Conservation (phyloP, 495 filamentous ascomycete species). For the Usnea hakonensis region DNA sequence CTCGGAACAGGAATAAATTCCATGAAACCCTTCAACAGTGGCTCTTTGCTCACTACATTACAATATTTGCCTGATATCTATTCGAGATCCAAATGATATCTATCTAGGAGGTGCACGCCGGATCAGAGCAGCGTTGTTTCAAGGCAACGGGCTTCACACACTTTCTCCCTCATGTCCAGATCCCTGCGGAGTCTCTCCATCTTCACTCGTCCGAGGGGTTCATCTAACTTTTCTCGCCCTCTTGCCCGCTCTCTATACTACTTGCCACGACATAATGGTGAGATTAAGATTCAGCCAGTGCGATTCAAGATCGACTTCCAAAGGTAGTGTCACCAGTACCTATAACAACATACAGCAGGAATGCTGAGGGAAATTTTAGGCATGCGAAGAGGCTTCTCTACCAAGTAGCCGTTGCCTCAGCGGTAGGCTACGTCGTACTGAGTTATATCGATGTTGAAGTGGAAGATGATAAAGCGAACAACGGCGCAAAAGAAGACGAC, state of each 20-base stretch:
- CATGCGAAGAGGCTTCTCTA: neutral
- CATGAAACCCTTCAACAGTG: neutral
- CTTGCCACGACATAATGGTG: slow-evolving; percentile 11
- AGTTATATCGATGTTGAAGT: slow-evolving; percentile 7
- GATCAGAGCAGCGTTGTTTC: neutral
- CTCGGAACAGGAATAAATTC: neutral
- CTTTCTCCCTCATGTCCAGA: slow-evolving; percentile 23
- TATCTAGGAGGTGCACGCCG: neutral
- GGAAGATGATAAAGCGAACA: slow-evolving; percentile 4
- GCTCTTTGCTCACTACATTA: neutral
- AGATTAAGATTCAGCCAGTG: slow-evolving; percentile 6
- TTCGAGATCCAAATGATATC: neutral
- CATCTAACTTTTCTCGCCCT: slow-evolving; percentile 1
- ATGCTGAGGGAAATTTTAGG: slow-evolving; percentile 2
- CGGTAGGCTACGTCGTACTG: neutral
- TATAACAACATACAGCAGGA: neutral
- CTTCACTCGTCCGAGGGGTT: slow-evolving; percentile 16
- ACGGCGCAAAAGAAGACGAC: slow-evolving; percentile 7
- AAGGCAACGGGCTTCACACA: slow-evolving; percentile 8
- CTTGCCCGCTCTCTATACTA: slow-evolving; percentile 14
- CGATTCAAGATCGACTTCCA: neutral
- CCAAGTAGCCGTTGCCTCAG: neutral
- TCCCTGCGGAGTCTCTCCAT: slow-evolving; percentile 22
- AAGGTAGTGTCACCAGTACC: neutral
- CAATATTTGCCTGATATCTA: neutral